Base-by-base conservation (phyloP, 2,329 filamentous ascomycete genomes). In the Alternaria arbusti region DNA sequence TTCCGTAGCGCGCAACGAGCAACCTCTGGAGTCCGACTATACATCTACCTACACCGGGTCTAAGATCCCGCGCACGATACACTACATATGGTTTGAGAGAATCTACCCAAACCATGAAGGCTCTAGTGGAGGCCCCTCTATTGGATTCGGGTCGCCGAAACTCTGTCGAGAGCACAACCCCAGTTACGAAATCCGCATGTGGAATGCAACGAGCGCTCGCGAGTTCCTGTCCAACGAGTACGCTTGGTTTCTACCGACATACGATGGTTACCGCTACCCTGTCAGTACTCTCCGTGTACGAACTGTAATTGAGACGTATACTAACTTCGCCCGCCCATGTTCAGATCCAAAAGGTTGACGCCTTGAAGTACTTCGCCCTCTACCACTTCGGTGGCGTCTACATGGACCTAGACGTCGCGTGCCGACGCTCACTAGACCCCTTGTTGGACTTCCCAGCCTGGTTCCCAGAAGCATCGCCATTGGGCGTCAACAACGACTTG, bases 351-450 rank as follows among this genome's bases (percentile, higher is more conserved):
- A 66, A 67, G 13, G 64, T 72, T n/a, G 72, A 75, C 30, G 70
- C 70, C 6, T 50, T 74, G 20, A 70, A 72, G 46, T 75, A 75
- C 52, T 72, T 74, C 45, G 65, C 64, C 11, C 67, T 75, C 1
- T 69, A 63, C 32, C 70, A 74, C 44, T 73, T 56, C 22, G 73
- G 73, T 7, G 72, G 73, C 15, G 64, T 74, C 1, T 75, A 75
- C 44, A 69, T 75, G 66, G 73, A 74, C 28, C 64, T 73, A 5
- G 70, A 71, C 72, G 76, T 59, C 22, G 63, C 65, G 1, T 71
- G 69, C 64, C 70, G 64, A 11, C 63, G 59, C 15, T 50, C 65
- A 4, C 56, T 72, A n/a, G 70, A 71, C 17, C 67, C 70, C 1
- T 55, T 72, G 17, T 47, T 72, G 3, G 47, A 59, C 5, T 71